A percentile compares a stretch with the other conserved stretches of the same genome.
Evolutionary conservation across 2,329 filamentous ascomycete species (phyloP).

Genomic region (Neofusicoccum laricinum): DNA sequence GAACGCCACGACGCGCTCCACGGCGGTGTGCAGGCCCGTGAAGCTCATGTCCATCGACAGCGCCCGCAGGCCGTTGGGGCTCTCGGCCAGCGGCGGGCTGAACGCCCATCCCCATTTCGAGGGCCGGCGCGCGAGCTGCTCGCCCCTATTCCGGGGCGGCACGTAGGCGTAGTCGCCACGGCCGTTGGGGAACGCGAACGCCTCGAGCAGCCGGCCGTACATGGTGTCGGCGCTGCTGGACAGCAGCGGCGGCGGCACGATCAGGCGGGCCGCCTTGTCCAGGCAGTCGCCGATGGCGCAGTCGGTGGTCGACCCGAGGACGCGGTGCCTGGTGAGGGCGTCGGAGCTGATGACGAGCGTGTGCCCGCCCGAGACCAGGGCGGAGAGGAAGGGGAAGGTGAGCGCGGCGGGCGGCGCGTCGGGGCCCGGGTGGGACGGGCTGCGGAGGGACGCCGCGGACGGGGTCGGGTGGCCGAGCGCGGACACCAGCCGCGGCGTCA

Average conservation of each 20-base stretch:
- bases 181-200: constrained; percentile 67
- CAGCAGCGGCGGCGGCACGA: constrained; percentile 64
- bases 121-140: constrained; percentile 50
- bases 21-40: constrained; percentile 64
- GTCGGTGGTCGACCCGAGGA: constrained; percentile 72
- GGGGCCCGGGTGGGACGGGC: background rate
- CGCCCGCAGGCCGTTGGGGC: constrained; percentile 30
- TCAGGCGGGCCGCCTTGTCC: constrained; percentile 77
- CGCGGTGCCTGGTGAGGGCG: constrained; percentile 64
- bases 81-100: constrained; percentile 62
- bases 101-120: constrained; percentile 65
- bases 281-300: constrained; percentile 87
- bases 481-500: constrained; percentile 76
- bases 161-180: constrained; percentile 49
- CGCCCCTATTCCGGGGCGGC: constrained; percentile 58
- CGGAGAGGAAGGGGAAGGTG: constrained; percentile 77
- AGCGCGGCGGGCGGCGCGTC: constrained; percentile 37
- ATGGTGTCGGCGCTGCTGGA: constrained; percentile 60
- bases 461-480: constrained; percentile 37
- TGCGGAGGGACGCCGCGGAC: background rate
- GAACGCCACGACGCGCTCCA: constrained; percentile 55
- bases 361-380: constrained; percentile 90
- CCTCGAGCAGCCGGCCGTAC: constrained; percentile 77
- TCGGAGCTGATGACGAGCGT: constrained; percentile 78
- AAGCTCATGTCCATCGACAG: constrained; percentile 51